These are phyloP conservation scores for Penicillium expansum DNA, from an alignment of 2,329 filamentous ascomycete species.

Conservation along the genomic window DNA sequence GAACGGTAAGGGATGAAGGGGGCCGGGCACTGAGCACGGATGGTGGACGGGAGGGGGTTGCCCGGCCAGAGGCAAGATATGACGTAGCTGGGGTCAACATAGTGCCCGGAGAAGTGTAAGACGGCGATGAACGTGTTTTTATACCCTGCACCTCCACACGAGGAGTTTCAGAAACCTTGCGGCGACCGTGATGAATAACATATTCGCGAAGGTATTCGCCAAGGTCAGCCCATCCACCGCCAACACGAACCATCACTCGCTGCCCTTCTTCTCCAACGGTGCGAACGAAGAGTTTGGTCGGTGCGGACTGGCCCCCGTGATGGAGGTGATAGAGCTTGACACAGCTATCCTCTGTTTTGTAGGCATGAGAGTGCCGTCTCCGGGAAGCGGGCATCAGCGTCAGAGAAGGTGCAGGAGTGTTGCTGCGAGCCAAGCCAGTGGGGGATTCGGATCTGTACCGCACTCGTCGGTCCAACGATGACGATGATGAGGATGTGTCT, in stretches of 20 bases:
- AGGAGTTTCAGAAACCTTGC: conserved; percentile 54
- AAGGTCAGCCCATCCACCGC: conserved; percentile 96
- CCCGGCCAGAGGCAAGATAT: conserved; percentile 28
- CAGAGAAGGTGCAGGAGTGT: conserved; percentile 64
- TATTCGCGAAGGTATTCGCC: conserved; percentile 95
- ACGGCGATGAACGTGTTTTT: conserved; percentile 32
- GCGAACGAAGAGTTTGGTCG: conserved; percentile 92
- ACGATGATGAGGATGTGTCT: conserved; percentile 31
- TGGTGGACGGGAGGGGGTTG: conserved; percentile 37
- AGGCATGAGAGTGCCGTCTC: conserved; percentile 33
- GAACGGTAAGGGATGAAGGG: conserved; percentile 40
- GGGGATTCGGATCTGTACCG: conserved; percentile 36
- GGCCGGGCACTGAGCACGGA: conserved; percentile 39
- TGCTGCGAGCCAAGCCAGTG: conserved; percentile 44
- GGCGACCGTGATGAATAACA: conserved; percentile 84
- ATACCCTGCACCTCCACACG: conserved; percentile 57
- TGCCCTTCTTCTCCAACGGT: conserved; percentile 87
- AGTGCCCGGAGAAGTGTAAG: conserved; percentile 28
- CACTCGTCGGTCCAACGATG: conserved; percentile 35
- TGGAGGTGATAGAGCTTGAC: conserved; percentile 92
- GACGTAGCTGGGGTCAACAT: conserved; percentile 21
- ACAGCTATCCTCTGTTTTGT: conserved; percentile 58
- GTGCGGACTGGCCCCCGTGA: conserved; percentile 75
- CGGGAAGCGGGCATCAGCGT: conserved; percentile 61
- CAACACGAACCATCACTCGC: conserved; percentile 95